Evolutionary conservation across 768 basidiomycete species (phyloP), one percentile per base, ranked within the genome.

Genomic region (Lactarius hatsudake): DNA sequence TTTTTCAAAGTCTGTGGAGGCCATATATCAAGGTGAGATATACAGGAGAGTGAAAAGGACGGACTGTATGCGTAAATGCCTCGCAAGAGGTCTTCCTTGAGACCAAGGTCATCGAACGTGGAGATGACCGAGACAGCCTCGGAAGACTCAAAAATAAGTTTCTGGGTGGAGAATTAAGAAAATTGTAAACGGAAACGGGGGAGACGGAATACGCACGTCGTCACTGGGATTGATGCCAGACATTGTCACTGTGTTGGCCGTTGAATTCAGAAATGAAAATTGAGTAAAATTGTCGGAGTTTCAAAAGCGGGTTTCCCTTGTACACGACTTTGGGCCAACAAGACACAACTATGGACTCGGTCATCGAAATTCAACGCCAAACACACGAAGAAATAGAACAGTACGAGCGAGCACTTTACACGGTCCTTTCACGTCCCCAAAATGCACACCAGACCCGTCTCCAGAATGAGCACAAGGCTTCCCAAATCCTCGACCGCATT

Each of bases 1-100:
- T 74, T 94, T 96, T 84, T 99, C 96, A 74, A 98, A 98, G 77
- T 93, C 92, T 85, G 57, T 17, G 62, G 20, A 36, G 58, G 26
- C 13, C 54, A 45, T 18, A 23, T 48, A 15, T 65, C 63, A 66
- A 64, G 63, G 3, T 30, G 20, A 40, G 56, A 59, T 60, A 57
- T 15, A 63, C 40, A 40, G 17, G 6, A 40, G 66, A 45, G 70
- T 32, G 40, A 38, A 56, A n/a, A 23, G 26, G 61, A 80, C 87
- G 63, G 67, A 93, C 96, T 96, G 82, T 98, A 98, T 65, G 95
- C 96, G 79, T 98, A 98, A 76, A 99, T 93, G 72, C 97, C 97
- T 72, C 97, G 89, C 64, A 98, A 79, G 62, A 99, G 87, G 78
- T 98, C 94, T 74, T 94, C 91, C 82, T 98, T 98, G 75, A 99